Conservation (phyloP, 352 stramenopile species). For the Peronospora tabacina region DNA sequence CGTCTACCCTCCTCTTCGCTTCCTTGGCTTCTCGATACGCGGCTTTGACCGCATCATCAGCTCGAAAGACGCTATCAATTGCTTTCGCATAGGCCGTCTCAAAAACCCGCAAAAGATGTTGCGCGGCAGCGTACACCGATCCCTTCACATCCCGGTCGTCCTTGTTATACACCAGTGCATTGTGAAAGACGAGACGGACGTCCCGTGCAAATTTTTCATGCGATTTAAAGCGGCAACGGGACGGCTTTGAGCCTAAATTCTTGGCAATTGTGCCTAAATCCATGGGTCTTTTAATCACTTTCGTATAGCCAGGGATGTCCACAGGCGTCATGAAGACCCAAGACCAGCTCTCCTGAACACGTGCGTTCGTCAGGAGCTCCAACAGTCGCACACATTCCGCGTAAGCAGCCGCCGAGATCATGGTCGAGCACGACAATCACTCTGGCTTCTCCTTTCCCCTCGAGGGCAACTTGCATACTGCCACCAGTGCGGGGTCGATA, state of each 20-base stretch:
- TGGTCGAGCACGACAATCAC: constrained; percentile 20
- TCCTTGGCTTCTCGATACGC: constrained; percentile 29
- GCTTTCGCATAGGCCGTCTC: constrained; percentile 74
- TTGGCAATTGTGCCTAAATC: constrained; percentile 71
- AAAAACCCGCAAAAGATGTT: constrained; percentile 75
- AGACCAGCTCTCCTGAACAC: constrained; percentile 80
- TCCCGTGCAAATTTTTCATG: constrained; percentile 79
- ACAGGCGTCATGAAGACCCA: constrained; percentile 83
- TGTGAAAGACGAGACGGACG: constrained; percentile 79
- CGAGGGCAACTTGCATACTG: constrained; percentile 15
- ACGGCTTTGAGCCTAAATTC: constrained; percentile 68
- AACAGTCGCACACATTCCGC: constrained; percentile 76
- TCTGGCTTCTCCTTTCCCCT: constrained; percentile 1
- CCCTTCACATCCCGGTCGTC: constrained; percentile 65
- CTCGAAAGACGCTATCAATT: constrained; percentile 51
- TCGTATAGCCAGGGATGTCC: constrained; percentile 56
- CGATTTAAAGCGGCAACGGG: constrained; percentile 77
- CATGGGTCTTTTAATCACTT: constrained; percentile 80
- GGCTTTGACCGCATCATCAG: constrained; percentile 28
- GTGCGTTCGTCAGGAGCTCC: constrained; percentile 69
- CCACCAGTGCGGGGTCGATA: no score
- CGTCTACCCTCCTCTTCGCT: constrained; percentile 12
- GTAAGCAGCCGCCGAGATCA: constrained; percentile 70
- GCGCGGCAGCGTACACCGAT: constrained; percentile 70
- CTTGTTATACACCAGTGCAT: constrained; percentile 75